Base-by-base conservation (phyloP, 1,284 basidiomycete species). In the Irpex sp. region DNA sequence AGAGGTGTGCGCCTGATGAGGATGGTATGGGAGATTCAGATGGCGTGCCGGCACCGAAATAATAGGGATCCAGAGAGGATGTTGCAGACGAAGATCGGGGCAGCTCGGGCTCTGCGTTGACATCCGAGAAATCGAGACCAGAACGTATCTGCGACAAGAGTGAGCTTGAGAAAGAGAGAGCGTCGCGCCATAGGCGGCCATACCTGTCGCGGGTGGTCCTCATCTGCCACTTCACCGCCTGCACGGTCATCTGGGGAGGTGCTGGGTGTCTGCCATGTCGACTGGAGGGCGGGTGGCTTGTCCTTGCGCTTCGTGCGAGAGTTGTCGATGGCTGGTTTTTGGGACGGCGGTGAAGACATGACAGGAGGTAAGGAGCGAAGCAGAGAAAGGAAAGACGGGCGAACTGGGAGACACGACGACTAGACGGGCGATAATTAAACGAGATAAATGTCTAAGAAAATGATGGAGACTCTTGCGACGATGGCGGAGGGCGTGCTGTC, bases 61-160 rank as follows among this genome's bases (percentile, higher is more conserved):
- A 93, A 74, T 93, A 93, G 4, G 91, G 89, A 78, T 93, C 91
- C 61, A 93, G 80, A 57, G 91, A 91, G 36, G 91, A 92, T 57
- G 88, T 86, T 66, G 84, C 81, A 48, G 90, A 89, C 64, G 83
- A 82, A 58, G 91, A 87, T 65, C 83, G 82, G 13, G 78, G 77
- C 8, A 69, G 55, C 64, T 75, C 75, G 26, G 67, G 69, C 60
- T 76, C 76, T 58, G 63, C 72, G 66, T 72, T 68, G 65, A 70
- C 72, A 59, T 69, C 71, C 57, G 62, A 65, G 8, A 69, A 67
- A 49, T 75, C 74, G 58, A 75, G 74, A 59, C 79, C 76, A 63
- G 79, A 69, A 63, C 69, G 78, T 56, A 78, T 78, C 78, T 82
- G 71, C 11, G 31, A 37, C 4, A 56, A 19, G 2, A 8, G 38